A percentile compares a stretch with the other conserved stretches of the same genome.
Conservation (phyloP, 257 asterid genomes). For the Cynanchum wilfordii region DNA sequence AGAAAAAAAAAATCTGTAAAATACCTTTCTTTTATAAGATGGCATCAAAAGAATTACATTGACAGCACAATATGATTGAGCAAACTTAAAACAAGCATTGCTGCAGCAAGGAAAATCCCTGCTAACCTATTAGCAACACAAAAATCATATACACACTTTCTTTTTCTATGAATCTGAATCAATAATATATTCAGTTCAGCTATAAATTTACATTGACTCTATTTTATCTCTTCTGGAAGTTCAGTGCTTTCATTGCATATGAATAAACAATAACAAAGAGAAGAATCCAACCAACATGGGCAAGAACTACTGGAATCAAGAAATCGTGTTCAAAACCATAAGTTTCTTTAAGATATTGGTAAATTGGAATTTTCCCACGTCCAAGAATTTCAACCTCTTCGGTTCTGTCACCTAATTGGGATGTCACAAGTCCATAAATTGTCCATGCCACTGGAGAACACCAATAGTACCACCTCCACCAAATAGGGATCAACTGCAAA, state of each 20-base stretch:
- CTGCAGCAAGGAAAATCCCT: too few species aligned
- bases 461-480: conserved; percentile 98
- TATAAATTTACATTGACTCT: too few species aligned
- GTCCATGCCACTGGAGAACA: conserved; percentile 79
- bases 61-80: too few species aligned
- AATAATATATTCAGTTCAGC: too few species aligned
- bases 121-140: too few species aligned
- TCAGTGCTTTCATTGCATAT: conserved; percentile 77
- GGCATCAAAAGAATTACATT: too few species aligned
- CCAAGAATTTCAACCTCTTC: conserved; percentile 31
- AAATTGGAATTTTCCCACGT: conserved; percentile 18
- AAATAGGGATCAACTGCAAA: conserved; percentile 36
- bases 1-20: too few species aligned
- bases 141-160: too few species aligned
- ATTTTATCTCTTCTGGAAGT: too few species aligned
- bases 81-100: too few species aligned
- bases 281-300: conserved; percentile 79
- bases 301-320: conserved; percentile 51
- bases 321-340: conserved; percentile 66
- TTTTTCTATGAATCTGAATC: too few species aligned
- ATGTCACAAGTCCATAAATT: conserved; percentile 52
- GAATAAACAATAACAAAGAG: conserved; percentile 73
- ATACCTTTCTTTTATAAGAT: too few species aligned
- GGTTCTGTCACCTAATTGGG: conserved; percentile 56
- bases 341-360: conserved; percentile 35